These are phyloP conservation scores for Microsporum ferrugineum DNA, from an alignment of 2,329 filamentous ascomycete species.

Conservation along the genomic window DNA sequence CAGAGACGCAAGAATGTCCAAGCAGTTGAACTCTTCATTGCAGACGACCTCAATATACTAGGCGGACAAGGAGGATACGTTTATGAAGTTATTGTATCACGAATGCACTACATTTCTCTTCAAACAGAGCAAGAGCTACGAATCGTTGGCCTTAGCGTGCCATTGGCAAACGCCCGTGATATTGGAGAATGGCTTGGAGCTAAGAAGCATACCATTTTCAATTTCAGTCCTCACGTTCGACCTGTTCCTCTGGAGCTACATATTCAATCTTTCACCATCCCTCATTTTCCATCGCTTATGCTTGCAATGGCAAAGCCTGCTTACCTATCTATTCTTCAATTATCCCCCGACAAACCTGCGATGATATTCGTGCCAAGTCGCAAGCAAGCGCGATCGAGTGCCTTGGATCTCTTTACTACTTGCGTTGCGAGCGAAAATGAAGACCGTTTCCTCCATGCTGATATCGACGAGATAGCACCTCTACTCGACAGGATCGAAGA, in stretches of 20 bases:
- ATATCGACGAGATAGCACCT: constrained; percentile 68
- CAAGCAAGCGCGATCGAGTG: constrained; percentile 82
- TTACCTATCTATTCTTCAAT: constrained; percentile 75
- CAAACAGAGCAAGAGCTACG: constrained; percentile 76
- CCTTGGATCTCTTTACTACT: constrained; percentile 75
- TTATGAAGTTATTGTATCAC: constrained; percentile 93
- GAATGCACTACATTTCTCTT: constrained; percentile 90
- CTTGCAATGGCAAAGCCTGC: constrained; percentile 94
- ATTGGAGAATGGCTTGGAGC: constrained; percentile 97
- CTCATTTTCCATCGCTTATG: constrained; percentile 97
- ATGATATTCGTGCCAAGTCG: constrained; percentile 86
- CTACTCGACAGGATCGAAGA: constrained; percentile 77
- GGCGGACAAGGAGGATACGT: constrained; percentile 77
- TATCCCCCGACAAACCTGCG: constrained; percentile 79
- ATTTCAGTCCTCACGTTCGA: constrained; percentile 88
- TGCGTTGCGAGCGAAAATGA: constrained; percentile 83
- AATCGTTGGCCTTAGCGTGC: constrained; percentile 81
- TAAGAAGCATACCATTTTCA: constrained; percentile 96
- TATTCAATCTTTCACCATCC: constrained; percentile 88
- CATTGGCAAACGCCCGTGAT: constrained; percentile 82
- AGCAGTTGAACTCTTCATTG: constrained; percentile 79
- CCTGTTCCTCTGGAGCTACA: constrained; percentile 85
- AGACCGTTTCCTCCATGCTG: constrained; percentile 81
- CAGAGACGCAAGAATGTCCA: constrained; percentile 92
- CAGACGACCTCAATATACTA: constrained; percentile 88